These are phyloP conservation scores for Hyphodiscus sp. DNA, from an alignment of 2,329 filamentous ascomycete genomes.

Conservation along the genomic window DNA sequence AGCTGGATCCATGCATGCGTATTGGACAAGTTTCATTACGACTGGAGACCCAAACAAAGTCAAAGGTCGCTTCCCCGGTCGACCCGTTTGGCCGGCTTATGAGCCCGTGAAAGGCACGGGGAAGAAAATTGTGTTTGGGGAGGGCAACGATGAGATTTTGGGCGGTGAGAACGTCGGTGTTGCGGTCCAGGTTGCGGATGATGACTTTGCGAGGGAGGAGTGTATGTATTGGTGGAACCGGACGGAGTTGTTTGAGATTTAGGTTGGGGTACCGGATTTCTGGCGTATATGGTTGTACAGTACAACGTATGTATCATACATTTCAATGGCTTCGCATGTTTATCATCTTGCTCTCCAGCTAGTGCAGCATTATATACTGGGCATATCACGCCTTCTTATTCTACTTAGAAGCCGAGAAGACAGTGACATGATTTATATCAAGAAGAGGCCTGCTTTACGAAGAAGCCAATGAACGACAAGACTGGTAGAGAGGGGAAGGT, in stretches of 20 bases:
- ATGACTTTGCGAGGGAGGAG: conserved; percentile 40
- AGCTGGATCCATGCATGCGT: conserved; percentile 26
- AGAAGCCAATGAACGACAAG: no score
- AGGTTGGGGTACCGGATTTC: neutral
- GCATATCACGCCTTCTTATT: no score
- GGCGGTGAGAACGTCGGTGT: conserved; percentile 34
- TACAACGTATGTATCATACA: no score
- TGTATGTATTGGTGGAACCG: conserved; percentile 57
- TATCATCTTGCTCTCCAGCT: no score
- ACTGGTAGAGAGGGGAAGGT: no score
- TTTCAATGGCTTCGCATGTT: no score
- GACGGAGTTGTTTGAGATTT: conserved; percentile 39
- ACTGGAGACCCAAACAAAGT: conserved; percentile 28
- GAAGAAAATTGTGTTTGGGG: conserved; percentile 48
- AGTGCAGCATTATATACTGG: no score
- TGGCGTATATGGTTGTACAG: neutral
- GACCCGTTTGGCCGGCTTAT: conserved; percentile 21
- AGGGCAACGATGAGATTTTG: conserved; percentile 50
- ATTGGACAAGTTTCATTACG: conserved; percentile 28
- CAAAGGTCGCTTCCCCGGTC: conserved; percentile 11
- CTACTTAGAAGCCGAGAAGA: no score
- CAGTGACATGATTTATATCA: no score
- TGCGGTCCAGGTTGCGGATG: conserved; percentile 37
- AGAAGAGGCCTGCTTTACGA: no score
- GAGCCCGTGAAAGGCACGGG: conserved; percentile 3